phyloP scores from a whole-genome alignment of 1,139 yeast species.

The Debaryomyces robertsiae region DNA sequence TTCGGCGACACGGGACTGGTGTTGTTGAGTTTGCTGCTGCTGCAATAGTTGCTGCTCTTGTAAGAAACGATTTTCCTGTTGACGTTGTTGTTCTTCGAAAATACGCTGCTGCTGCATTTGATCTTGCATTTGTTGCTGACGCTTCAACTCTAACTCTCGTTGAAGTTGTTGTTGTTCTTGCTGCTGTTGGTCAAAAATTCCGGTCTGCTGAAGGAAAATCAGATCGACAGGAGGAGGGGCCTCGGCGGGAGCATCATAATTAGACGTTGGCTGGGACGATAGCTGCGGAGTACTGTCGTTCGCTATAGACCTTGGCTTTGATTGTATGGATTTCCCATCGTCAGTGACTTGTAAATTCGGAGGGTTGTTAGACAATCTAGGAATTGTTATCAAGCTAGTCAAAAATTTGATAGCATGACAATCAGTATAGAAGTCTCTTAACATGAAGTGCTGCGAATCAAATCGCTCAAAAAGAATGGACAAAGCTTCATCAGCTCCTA shows the following conservation, averaged over 20 bases:
- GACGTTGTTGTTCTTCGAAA: slow-evolving; percentile 72
- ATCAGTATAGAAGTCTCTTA: slow-evolving; percentile 87
- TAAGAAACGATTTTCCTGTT: slow-evolving; percentile 52
- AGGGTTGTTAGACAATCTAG: slow-evolving; percentile 66
- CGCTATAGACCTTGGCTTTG: slow-evolving; percentile 46
- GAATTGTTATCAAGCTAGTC: slow-evolving; percentile 82
- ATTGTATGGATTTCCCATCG: slow-evolving; percentile 32
- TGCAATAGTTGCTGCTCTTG: slow-evolving; percentile 64
- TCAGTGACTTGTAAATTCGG: slow-evolving; percentile 67
- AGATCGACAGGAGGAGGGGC: slow-evolving; percentile 49
- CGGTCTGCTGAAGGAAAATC: slow-evolving; percentile 51
- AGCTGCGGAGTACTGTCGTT: slow-evolving; percentile 26
- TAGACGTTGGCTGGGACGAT: slow-evolving; percentile 40
- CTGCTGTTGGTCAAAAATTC: slow-evolving; percentile 45
- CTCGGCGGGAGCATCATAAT: slow-evolving; percentile 26
- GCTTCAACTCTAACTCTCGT: slow-evolving; percentile 51
- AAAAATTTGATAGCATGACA: slow-evolving; percentile 84
- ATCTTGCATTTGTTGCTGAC: slow-evolving; percentile 51
- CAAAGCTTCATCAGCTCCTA: slow-evolving; percentile 78
- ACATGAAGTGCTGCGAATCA: slow-evolving; percentile 74
- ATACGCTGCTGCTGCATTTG: slow-evolving; percentile 60
- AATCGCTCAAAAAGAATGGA: slow-evolving; percentile 74
- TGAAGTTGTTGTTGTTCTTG: slow-evolving; percentile 76
- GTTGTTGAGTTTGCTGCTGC: slow-evolving; percentile 73
- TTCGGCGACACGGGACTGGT: slow-evolving; percentile 79